A percentile compares a stretch with the other conserved stretches of the same genome.
Conservation (phyloP, 2,329 filamentous ascomycete species). For the Bipolaris zeicola region DNA sequence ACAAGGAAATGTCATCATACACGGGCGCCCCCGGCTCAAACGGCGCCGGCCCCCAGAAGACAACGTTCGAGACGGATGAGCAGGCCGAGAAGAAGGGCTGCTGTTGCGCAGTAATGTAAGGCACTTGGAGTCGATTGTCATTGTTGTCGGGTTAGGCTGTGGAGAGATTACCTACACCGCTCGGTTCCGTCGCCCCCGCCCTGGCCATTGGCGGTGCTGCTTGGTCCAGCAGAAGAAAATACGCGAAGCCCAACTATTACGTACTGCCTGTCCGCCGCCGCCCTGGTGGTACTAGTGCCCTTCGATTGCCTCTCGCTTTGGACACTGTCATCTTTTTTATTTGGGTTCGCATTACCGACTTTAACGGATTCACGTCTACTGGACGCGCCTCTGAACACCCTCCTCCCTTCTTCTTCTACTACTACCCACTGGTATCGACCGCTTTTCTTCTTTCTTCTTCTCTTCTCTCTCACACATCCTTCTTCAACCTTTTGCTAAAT, state of each 20-base stretch:
- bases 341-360: constrained; percentile 34
- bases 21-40: constrained; percentile 67
- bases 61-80: constrained; percentile 81
- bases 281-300: constrained; percentile 14
- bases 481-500: constrained; percentile 8
- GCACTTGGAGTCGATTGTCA: constrained; percentile 12
- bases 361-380: constrained; percentile 35
- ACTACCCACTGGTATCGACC: constrained; percentile 19
- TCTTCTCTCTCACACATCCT: neutral
- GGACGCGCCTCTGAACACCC: constrained; percentile 32
- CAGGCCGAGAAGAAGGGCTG: constrained; percentile 72
- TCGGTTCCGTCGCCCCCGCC: constrained; percentile 30
- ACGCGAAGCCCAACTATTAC: constrained; percentile 44
- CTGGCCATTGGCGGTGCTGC: constrained; percentile 29
- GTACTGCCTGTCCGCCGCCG: constrained; percentile 38
- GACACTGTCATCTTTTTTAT: constrained; percentile 35
- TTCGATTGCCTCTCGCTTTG: constrained; percentile 24
- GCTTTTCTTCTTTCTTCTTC: constrained; percentile 4
- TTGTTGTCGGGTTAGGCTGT: constrained; percentile 16
- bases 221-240: constrained; percentile 28
- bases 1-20: constrained; percentile 96
- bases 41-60: constrained; percentile 49
- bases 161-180: constrained; percentile 27
- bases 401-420: constrained; percentile 12
- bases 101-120: constrained; percentile 89